Conservation (phyloP, 345 rosid genomes). For the Euphorbia peplus region DNA sequence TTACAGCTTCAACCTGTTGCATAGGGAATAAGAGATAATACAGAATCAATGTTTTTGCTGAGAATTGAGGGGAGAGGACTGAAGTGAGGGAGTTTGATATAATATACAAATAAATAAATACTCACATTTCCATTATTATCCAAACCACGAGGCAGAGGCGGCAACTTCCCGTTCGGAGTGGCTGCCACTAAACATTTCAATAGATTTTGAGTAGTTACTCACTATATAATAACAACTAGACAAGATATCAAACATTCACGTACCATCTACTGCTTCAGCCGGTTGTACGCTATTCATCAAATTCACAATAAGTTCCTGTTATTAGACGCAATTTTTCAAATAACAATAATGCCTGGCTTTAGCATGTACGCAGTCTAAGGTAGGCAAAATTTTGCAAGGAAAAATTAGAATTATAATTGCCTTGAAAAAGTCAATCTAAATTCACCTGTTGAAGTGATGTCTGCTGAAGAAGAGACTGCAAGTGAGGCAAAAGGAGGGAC, state of each 20-base stretch:
- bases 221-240: slow-evolving; percentile 4
- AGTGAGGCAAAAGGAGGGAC: slow-evolving; percentile 59
- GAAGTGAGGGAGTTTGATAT: neutral
- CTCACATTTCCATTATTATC: slow-evolving; percentile 82
- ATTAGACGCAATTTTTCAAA: slow-evolving; percentile 23
- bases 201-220: slow-evolving; percentile 7
- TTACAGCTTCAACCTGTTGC: slow-evolving; percentile 54
- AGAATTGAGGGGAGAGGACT: neutral
- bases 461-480: slow-evolving; percentile 89
- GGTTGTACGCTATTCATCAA: slow-evolving; percentile 68
- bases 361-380: neutral
- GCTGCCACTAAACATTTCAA: slow-evolving; percentile 37
- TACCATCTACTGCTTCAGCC: slow-evolving; percentile 64
- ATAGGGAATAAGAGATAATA: slow-evolving; percentile 14
- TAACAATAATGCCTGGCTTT: neutral
- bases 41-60: too few relatives aligned
- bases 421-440: neutral
- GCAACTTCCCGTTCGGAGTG: slow-evolving; percentile 81
- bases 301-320: slow-evolving; percentile 72
- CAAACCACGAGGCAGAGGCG: slow-evolving; percentile 54
- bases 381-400: neutral
- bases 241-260: slow-evolving; percentile 26
- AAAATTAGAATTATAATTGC: neutral
- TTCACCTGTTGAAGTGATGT: slow-evolving; percentile 83
- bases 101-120: slow-evolving; percentile 4